Percentiles rank a stretch among this genome's conserved stretches.
Evolutionary conservation across 139 green algal species (phyloP).

Genomic region (Coccomyxa sp.): DNA sequence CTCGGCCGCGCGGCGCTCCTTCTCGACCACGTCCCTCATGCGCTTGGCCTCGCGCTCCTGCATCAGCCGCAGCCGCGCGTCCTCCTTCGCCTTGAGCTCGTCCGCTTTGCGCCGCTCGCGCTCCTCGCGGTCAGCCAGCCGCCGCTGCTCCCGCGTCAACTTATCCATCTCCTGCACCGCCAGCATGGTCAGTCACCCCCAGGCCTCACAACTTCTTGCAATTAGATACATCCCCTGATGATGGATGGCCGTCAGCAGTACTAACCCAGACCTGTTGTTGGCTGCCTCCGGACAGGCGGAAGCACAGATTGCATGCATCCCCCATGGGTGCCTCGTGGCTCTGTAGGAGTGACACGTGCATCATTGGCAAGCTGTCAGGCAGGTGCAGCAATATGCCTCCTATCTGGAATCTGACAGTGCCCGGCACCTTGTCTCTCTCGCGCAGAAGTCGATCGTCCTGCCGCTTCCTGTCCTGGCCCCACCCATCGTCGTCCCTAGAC

Average conservation of each 20-base stretch:
- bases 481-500: slow-evolving; percentile 23
- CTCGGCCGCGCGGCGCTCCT: slow-evolving; percentile 29
- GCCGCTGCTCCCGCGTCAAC: slow-evolving; percentile 27
- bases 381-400: too few species aligned
- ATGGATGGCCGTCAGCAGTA: too few species aligned
- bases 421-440: slow-evolving; percentile 35
- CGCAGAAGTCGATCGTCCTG: slow-evolving; percentile 19
- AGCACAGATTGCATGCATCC: too few species aligned
- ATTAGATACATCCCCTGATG: not conserved
- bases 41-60: slow-evolving; percentile 20
- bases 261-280: not conserved
- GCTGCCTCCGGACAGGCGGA: too few species aligned
- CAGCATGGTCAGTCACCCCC: too few species aligned
- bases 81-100: slow-evolving; percentile 13
- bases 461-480: slow-evolving; percentile 26
- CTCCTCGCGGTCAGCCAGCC: slow-evolving; percentile 31
- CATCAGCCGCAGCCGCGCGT: not conserved
- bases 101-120: slow-evolving; percentile 15
- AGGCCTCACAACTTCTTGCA: not conserved
- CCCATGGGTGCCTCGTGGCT: too few species aligned
- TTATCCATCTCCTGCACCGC: slow-evolving; percentile 29
- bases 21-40: slow-evolving; percentile 9
- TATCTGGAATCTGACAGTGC: too few species aligned
- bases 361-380: too few species aligned
- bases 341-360: too few species aligned